phyloP scores from a whole-genome alignment of 305 asterid genomes.

The Fraxinus nigra region DNA sequence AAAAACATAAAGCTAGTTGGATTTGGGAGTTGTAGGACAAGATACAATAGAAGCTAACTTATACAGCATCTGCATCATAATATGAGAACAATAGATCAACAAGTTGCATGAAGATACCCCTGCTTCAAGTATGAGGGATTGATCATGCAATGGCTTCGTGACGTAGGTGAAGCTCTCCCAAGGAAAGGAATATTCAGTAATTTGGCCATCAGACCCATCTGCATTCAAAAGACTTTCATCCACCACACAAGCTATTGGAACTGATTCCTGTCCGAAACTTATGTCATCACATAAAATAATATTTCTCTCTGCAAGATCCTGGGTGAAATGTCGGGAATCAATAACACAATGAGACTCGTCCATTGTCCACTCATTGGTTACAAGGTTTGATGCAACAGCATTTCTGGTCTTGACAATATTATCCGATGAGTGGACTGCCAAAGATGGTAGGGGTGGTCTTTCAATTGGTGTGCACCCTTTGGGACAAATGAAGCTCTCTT shows the following conservation, averaged over 20 bases:
- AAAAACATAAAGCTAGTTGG: not conserved
- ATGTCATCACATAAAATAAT: constrained; percentile 87
- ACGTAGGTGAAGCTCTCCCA: constrained; percentile 94
- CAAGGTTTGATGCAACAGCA: constrained; percentile 32
- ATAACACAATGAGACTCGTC: constrained; percentile 88
- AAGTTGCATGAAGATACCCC: constrained; percentile 51
- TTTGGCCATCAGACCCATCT: constrained; percentile 75
- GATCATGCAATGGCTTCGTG: constrained; percentile 67
- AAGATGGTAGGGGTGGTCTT: constrained; percentile 39
- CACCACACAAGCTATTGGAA: constrained; percentile 88
- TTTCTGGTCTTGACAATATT: constrained; percentile 31
- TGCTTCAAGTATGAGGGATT: constrained; percentile 53
- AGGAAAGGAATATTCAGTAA: constrained; percentile 59
- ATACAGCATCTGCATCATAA: constrained; percentile 8
- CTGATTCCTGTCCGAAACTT: constrained; percentile 84
- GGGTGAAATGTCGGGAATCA: constrained; percentile 75
- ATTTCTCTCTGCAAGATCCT: constrained; percentile 76
- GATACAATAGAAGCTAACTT: constrained; percentile 2
- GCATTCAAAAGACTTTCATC: constrained; percentile 86
- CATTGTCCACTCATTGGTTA: constrained; percentile 69
- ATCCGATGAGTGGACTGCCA: constrained; percentile 43
- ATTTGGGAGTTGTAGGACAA: not conserved
- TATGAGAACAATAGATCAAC: constrained; percentile 14
- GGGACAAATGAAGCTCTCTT: constrained; percentile 70
- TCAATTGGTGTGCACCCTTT: constrained; percentile 57